These are phyloP conservation scores for Mycena indigotica DNA, from an alignment of 768 basidiomycete species.

Conservation along the genomic window DNA sequence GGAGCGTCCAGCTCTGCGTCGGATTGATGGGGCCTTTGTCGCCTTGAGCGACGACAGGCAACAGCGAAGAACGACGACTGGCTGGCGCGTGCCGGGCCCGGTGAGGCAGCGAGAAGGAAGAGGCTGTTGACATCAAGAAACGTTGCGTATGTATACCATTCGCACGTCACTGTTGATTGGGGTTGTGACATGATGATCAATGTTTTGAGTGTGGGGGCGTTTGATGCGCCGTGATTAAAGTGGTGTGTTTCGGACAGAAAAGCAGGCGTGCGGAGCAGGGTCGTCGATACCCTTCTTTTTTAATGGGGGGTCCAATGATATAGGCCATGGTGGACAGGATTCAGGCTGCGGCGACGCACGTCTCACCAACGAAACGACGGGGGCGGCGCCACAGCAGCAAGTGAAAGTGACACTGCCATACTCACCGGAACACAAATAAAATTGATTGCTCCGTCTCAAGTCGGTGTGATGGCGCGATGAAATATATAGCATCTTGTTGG, in stretches of 20 bases:
- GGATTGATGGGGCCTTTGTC: not conserved
- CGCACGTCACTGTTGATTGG: not conserved
- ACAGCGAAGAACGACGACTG: not conserved
- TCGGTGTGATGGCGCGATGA: not conserved
- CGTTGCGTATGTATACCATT: not conserved
- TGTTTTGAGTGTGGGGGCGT: not conserved
- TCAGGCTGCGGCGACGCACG: not conserved
- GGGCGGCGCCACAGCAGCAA: too few species aligned
- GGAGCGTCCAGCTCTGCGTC: constrained; percentile 4
- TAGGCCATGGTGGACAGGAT: not conserved
- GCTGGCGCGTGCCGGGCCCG: constrained; percentile 2
- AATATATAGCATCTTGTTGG: too few species aligned
- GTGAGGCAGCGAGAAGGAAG: not conserved
- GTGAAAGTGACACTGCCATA: not conserved
- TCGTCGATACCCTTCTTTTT: not conserved
- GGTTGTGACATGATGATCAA: not conserved
- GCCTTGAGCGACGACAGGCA: not conserved
- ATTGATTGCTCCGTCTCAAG: not conserved
- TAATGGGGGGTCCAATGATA: not conserved
- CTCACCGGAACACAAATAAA: not conserved
- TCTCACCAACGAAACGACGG: not conserved
- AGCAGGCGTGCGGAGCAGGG: not conserved
- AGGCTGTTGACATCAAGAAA: not conserved
- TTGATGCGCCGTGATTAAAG: not conserved
- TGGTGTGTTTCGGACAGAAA: not conserved